Evolutionary conservation across 805 yeast species (phyloP), one percentile per base, ranked within the genome.

Genomic region (Yamadazyma insecticola): DNA sequence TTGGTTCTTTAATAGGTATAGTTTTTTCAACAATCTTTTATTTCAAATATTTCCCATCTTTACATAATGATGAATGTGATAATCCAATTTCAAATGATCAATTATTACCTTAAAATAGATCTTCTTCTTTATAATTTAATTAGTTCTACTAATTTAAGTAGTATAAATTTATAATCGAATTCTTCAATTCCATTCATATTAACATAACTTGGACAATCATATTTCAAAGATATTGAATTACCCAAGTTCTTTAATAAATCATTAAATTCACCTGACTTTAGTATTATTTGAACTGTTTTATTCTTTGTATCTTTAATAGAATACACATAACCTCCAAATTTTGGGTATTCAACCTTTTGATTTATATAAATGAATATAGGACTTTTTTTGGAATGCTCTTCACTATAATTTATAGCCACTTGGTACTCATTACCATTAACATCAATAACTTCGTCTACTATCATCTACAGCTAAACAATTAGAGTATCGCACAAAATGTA

Each of bases 1-100:
- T 57, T 30, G 67, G 67, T 3, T 41, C 46, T 13, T 14, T 30
- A 13, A 40, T 60, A 16, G 67, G 67, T 2, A 37, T 43, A 12
- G 20, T 36, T 2, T 30, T 43, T 15, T 53, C 57, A 4, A 16
- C 28, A n/a, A 17, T 35, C 22, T 16, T 34, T 6, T 43, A 35
- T 29, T 31, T 33, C 16, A 34, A 30, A 18, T 41, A 38, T 29
- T 38, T 36, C 24, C 41, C 46, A 3, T 16, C 24, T 9, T 30
- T 36, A 26, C 15, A 13, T 9, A 16, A 13, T 16, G 22, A 17
- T 9, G 34, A 36, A 3, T 28, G 33, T 12, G 27, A 33, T 23
- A 24, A 31, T 15, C 39, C 42, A 12, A 20, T 27, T 14, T 35
- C 26, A 8, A 32, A 31, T n/a, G 25, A 11, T n/a, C 14, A 11